Evolutionary conservation across 805 yeast genomes (phyloP), one percentile per base, ranked within the genome.

Genomic region (Ogataea corticis): DNA sequence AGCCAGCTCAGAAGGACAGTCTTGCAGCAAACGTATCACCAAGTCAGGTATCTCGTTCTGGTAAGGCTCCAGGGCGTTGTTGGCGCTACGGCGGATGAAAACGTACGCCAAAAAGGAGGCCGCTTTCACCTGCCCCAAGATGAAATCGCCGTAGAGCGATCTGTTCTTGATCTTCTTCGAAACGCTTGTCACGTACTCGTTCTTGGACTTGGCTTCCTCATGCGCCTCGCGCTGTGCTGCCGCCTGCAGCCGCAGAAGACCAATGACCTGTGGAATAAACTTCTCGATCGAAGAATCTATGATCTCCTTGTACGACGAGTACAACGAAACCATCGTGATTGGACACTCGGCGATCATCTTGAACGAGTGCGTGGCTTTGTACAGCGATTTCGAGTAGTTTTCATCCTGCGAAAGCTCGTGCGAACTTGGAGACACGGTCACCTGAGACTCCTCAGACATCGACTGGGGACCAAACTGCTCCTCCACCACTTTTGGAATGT

Each of bases 341-440:
- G 99, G 99, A 62, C 98, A 91, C 64, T 94, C 99, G 0, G 96
- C 87, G 48, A 94, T 75, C 12, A 92, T 88, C 62, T 90, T 91
- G 74, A 94, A 92, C 1, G 97, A 90, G 52, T 65, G 74, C 77
- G 87, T 77, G 4, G 96, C 85, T 50, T 76, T 78, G 35, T 76
- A 76, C 43, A 90, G 71, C 2, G 76, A 69, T 47, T 81, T 82
- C 7, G 77, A 61, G 16, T 69, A 50, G 2, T 72, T 50, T 7
- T 73, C 76, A 27, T 69, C 72, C 12, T 63, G 59, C 5, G 72
- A 70, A 14, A 71, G 73, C 19, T 65, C 63, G 28, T 75, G 65
- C 17, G 55, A 45, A 10, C 45, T 42, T 1, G 83, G 73, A 6
- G 79, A 65, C 21, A 72, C 43, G 13, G 43, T 21, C 12, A 33